Conservation (phyloP, 805 yeast genomes). For the Grigorovia humatica region DNA sequence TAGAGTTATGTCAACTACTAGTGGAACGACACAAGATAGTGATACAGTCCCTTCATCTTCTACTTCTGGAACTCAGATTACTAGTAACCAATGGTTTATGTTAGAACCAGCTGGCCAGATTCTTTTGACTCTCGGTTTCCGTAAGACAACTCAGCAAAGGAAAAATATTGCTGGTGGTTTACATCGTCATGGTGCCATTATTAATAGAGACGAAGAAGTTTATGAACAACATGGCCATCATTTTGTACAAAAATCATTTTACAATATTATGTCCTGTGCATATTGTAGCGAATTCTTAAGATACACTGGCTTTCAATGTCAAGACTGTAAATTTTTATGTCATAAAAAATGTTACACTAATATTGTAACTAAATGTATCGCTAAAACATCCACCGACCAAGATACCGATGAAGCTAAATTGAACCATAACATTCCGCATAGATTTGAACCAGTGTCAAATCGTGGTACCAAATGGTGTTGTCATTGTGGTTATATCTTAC, state of each 20-base stretch:
- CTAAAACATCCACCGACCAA: constrained; percentile 58
- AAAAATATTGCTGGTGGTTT: constrained; percentile 46
- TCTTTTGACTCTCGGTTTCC: constrained; percentile 65
- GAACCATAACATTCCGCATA: constrained; percentile 94
- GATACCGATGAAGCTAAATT: constrained; percentile 70
- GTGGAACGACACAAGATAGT: not conserved
- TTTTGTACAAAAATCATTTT: constrained; percentile 89
- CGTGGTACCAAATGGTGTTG: constrained; percentile 99
- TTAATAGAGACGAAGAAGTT: constrained; percentile 80
- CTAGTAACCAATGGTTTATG: constrained; percentile 66
- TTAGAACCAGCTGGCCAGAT: constrained; percentile 94
- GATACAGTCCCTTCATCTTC: not conserved
- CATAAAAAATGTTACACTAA: constrained; percentile 73
- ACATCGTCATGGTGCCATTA: constrained; percentile 96
- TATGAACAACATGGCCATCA: constrained; percentile 96
- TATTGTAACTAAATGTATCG: constrained; percentile 75
- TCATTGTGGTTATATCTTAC: constrained; percentile 94
- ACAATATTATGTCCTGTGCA: constrained; percentile 95
- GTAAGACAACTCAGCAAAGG: constrained; percentile 49
- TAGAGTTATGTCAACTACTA: constrained; percentile 1
- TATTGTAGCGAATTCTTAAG: constrained; percentile 91
- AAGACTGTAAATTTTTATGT: constrained; percentile 71
- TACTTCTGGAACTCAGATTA: not conserved
- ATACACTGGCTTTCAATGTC: constrained; percentile 79
- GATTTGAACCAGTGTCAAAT: constrained; percentile 85